Conservation (phyloP, 768 basidiomycete species). For the Hericium rajendrae region DNA sequence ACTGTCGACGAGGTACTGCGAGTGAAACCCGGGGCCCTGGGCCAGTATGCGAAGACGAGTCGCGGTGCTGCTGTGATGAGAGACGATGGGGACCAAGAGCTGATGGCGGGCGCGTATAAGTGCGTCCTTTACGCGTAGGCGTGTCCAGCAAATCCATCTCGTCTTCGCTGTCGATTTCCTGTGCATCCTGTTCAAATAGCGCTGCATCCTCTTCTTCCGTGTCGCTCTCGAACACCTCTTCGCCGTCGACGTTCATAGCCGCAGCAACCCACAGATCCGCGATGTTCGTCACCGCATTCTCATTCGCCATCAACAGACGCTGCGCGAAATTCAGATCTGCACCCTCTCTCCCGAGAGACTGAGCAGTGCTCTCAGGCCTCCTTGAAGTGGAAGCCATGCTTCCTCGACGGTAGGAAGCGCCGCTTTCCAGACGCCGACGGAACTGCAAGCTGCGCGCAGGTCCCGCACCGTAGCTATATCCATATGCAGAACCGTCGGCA, state of each 20-base stretch:
- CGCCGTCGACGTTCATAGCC: slow-evolving; percentile 90
- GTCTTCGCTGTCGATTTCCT: slow-evolving; percentile 24
- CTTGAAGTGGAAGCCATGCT: slow-evolving; percentile 46
- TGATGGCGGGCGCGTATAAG: background rate
- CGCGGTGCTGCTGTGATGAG: slow-evolving; percentile 5
- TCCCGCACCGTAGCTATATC: slow-evolving; percentile 39
- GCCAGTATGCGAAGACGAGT: slow-evolving; percentile 8
- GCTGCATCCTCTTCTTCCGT: slow-evolving; percentile 25
- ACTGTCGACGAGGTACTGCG: slow-evolving; percentile 13
- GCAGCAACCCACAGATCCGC: slow-evolving; percentile 97
- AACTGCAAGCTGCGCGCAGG: background rate
- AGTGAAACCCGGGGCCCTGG: slow-evolving; percentile 15
- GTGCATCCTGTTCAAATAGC: background rate
- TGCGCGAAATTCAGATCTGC: slow-evolving; percentile 80
- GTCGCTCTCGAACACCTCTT: slow-evolving; percentile 58
- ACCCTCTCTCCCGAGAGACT: slow-evolving; percentile 29
- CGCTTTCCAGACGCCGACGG: slow-evolving; percentile 9
- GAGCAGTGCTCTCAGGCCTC: slow-evolving; percentile 41
- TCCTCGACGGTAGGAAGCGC: slow-evolving; percentile 32
- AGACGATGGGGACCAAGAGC: slow-evolving; percentile 6
- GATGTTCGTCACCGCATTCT: slow-evolving; percentile 89
- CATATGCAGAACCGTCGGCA: slow-evolving; percentile 71
- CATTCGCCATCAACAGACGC: slow-evolving; percentile 83
- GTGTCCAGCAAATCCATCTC: slow-evolving; percentile 13
- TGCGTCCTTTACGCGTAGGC: slow-evolving; percentile 1